These are phyloP conservation scores for Verruconis gallopava DNA, from an alignment of 2,329 filamentous ascomycete genomes.

Conservation along the genomic window DNA sequence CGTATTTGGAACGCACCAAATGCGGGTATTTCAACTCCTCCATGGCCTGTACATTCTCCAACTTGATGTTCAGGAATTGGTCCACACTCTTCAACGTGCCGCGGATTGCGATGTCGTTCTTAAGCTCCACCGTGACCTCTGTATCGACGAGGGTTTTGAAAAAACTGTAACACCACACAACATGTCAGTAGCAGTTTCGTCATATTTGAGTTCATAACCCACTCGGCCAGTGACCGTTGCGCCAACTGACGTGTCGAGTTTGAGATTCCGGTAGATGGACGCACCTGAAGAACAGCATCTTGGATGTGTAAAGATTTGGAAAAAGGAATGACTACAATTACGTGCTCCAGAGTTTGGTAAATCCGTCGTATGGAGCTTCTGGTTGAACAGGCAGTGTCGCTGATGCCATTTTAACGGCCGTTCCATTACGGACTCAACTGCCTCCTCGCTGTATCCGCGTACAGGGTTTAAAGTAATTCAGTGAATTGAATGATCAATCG, in stretches of 20 bases:
- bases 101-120: conserved; percentile 96
- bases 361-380: too few relatives aligned
- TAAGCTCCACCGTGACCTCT: conserved; percentile 95
- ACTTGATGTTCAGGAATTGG: conserved; percentile 27
- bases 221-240: not conserved
- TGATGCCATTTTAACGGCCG: too few relatives aligned
- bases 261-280: not conserved
- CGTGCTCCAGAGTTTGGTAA: not conserved
- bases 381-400: too few relatives aligned
- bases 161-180: conserved; percentile 1
- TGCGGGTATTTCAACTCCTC: conserved; percentile 94
- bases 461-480: too few relatives aligned
- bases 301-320: not conserved
- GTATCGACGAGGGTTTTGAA: conserved; percentile 89
- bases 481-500: too few relatives aligned
- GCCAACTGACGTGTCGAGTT: not conserved
- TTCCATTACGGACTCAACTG: too few relatives aligned
- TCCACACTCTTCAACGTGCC: conserved; percentile 61
- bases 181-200: conserved; percentile 3
- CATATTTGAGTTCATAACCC: not conserved
- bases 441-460: too few relatives aligned
- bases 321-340: not conserved
- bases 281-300: conserved; percentile 11
- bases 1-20: conserved; percentile 60
- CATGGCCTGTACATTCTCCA: conserved; percentile 85